Percentiles rank a stretch among this genome's conserved stretches.
These are phyloP conservation scores for Amphicarpaea edgeworthii DNA, from an alignment of 306 rosid genomes.

Conservation along the genomic window DNA sequence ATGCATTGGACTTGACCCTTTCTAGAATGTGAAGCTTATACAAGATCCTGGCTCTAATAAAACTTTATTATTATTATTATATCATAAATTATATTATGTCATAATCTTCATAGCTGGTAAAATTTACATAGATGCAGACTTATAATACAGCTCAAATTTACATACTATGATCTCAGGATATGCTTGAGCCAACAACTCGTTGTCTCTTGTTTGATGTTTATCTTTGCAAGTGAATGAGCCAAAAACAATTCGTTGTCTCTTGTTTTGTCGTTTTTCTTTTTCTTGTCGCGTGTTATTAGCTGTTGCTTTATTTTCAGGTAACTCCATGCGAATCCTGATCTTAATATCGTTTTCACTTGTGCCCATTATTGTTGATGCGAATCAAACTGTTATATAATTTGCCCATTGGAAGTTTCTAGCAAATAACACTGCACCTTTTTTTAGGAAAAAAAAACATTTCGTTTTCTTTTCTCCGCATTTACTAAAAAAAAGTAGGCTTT, in stretches of 20 bases:
- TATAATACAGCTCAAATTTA: background rate
- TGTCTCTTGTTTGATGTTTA: conserved; percentile 55
- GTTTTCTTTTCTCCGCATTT: background rate
- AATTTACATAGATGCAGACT: conserved; percentile 21
- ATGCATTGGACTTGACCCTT: conserved; percentile 69
- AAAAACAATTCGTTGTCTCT: background rate
- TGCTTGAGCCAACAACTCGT: conserved; percentile 76
- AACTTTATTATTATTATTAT: background rate
- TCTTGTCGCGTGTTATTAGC: background rate
- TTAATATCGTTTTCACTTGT: background rate
- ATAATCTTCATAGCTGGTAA: conserved; percentile 30
- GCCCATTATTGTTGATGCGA: background rate
- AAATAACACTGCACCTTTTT: background rate
- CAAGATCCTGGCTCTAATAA: conserved; percentile 2
- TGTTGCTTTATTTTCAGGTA: background rate
- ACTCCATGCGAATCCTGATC: conserved; percentile 1
- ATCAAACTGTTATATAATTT: too few relatives aligned
- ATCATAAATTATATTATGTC: conserved; percentile 19
- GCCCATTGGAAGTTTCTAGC: background rate
- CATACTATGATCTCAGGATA: conserved; percentile 36
- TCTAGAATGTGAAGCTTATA: conserved; percentile 60
- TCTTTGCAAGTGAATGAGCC: background rate
- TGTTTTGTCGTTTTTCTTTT: background rate
- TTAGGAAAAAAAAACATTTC: background rate
- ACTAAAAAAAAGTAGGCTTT: too few relatives aligned